Conservation (phyloP, 2,329 filamentous ascomycete species). For the Talaromyces sp. region DNA sequence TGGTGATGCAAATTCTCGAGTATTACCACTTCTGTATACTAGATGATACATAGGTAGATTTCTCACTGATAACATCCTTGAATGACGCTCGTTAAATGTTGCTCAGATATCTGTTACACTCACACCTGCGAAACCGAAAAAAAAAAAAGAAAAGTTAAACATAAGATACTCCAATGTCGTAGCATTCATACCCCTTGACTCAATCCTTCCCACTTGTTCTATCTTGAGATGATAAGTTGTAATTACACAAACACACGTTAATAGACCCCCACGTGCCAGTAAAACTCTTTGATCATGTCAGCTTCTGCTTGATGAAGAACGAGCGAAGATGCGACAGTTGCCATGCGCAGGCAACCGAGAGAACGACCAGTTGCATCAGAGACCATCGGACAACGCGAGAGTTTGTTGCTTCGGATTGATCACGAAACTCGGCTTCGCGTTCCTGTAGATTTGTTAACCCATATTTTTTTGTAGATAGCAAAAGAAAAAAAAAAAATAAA, state of each 20-base stretch:
- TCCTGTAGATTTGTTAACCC: constrained; percentile 55
- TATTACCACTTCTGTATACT: not conserved
- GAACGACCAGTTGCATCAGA: constrained; percentile 76
- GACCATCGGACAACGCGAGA: constrained; percentile 90
- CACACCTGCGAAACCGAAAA: not conserved
- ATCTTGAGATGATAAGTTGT: not conserved
- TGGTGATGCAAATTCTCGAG: not conserved
- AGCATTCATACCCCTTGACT: not conserved
- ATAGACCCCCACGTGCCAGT: not conserved
- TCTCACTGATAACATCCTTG: not conserved
- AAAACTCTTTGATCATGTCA: constrained; percentile 59
- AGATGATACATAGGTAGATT: too few species aligned
- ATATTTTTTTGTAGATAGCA: not conserved
- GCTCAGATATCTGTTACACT: not conserved
- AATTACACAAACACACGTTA: not conserved
- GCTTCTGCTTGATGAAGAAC: constrained; percentile 99
- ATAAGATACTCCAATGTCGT: not conserved
- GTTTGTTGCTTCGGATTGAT: constrained; percentile 94
- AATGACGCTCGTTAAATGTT: not conserved
- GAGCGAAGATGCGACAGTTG: constrained; percentile 90
- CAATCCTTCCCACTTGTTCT: constrained; percentile 15
- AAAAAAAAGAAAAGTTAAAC: not conserved
- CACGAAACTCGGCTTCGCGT: constrained; percentile 94
- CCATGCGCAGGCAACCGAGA: constrained; percentile 90
- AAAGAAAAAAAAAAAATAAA: not conserved